phyloP scores from a whole-genome alignment of 1,284 basidiomycete genomes.

The Phellopilus nigrolimitatus region DNA sequence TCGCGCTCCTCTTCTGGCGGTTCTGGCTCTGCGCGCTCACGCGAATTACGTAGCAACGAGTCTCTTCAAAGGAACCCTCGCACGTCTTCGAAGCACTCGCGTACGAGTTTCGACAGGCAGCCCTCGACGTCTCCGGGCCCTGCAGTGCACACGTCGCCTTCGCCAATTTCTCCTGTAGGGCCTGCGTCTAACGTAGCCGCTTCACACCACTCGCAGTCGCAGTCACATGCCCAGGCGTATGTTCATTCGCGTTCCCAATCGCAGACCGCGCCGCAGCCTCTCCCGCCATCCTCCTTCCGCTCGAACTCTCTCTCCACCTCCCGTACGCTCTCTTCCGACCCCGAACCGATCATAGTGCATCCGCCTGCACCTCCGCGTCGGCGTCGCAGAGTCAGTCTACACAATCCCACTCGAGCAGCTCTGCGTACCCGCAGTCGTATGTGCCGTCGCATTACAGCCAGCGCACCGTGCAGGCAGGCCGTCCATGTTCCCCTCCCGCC shows the following conservation, averaged over 20 bases:
- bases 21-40: neutral
- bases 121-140: no score
- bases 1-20: slow-evolving; percentile 8
- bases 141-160: neutral
- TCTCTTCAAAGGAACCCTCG: neutral
- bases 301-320: slow-evolving; percentile 4
- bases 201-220: neutral
- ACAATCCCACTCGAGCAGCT: neutral
- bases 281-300: neutral
- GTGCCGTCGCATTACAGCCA: neutral
- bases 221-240: neutral
- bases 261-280: neutral
- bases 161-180: neutral
- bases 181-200: neutral
- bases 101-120: no score
- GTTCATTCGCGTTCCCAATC: neutral
- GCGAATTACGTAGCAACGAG: neutral
- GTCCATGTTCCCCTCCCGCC: slow-evolving; percentile 7
- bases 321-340: neutral
- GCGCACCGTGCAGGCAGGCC: neutral
- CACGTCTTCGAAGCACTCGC: no score
- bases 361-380: slow-evolving; percentile 7
- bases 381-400: neutral
- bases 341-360: slow-evolving; percentile 16
- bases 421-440: neutral